Evolutionary conservation across 192 early-diverging fungal genomes (phyloP), one percentile per base, ranked within the genome.

Genomic region (Coemansia sp.): DNA sequence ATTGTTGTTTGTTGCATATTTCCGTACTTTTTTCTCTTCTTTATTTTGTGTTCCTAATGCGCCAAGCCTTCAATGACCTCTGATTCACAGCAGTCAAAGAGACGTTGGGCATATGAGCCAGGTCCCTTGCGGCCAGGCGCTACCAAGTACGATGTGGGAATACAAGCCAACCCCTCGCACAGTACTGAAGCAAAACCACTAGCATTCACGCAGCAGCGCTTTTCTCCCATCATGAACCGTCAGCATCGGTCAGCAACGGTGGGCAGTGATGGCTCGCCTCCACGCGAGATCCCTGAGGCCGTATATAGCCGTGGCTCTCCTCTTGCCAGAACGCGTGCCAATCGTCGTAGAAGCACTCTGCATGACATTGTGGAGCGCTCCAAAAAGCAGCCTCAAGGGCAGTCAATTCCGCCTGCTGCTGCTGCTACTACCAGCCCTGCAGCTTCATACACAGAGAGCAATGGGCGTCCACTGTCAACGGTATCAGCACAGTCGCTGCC

Each of bases 151-250:
- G 51, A 28, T 35, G 38, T 28, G 44, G 52, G 36, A 11, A 23
- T 18, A 11, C 19, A 44, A 48, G 42, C 40, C 26, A 38, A 43
- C 30, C 13, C 20, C 19, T 8, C 21, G 21, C 46, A 11, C 13
- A 28, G n/a, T 20, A 28, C 26, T 6, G 31, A 37, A 23, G 37
- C 30, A 16, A 42, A 23, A 56, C 43, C 59, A 51, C 16, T 31
- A 12, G 53, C 53, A 8, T 39, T 43, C 19, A 50, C 65, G 50
- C 73, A 77, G 55, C 73, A 70, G 56, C 61, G 73, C 14, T 77
- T 77, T 40, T 66, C 73, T 8, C 73, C 72, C 6, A 66, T 57
- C 15, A 77, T 77, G 73, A 77, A 77, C 58, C 62, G 73, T 9
- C 67, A 70, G 50, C 53, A 63, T 38, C 73, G 73, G 47, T 66